phyloP scores from a whole-genome alignment of 768 basidiomycete genomes.

The Leccinum subtestaceum region DNA sequence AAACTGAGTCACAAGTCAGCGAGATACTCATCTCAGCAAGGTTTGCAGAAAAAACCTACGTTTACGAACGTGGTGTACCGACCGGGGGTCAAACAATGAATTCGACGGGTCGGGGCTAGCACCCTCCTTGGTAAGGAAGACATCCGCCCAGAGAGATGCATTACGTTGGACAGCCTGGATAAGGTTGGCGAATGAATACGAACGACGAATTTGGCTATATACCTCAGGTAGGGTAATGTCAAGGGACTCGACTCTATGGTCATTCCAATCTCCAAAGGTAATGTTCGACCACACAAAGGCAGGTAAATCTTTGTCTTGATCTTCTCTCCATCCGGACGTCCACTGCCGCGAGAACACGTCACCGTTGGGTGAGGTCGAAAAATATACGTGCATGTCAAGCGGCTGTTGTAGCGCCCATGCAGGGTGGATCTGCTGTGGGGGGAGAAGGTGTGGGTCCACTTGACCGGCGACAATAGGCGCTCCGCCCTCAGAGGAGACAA shows the following conservation, averaged over 20 bases:
- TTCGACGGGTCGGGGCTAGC: slow-evolving; percentile 63
- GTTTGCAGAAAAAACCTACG: slow-evolving; percentile 41
- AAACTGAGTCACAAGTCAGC: slow-evolving; percentile 43
- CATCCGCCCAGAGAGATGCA: slow-evolving; percentile 79
- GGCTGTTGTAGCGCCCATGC: slow-evolving; percentile 62
- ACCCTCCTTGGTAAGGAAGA: slow-evolving; percentile 68
- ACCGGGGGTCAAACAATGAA: slow-evolving; percentile 47
- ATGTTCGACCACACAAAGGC: slow-evolving; percentile 76
- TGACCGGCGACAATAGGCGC: slow-evolving; percentile 19
- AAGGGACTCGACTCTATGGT: slow-evolving; percentile 52
- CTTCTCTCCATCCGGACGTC: slow-evolving; percentile 48
- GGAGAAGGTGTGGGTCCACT: slow-evolving; percentile 47
- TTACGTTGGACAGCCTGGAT: slow-evolving; percentile 72
- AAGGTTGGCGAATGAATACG: slow-evolving; percentile 5
- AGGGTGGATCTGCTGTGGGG: slow-evolving; percentile 51
- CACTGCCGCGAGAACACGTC: slow-evolving; percentile 57
- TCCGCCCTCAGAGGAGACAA: slow-evolving; percentile 23
- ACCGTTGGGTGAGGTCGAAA: slow-evolving; percentile 63
- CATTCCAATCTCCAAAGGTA: slow-evolving; percentile 73
- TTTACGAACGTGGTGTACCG: slow-evolving; percentile 73
- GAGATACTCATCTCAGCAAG: not conserved
- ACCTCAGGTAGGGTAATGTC: slow-evolving; percentile 71
- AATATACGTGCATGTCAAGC: slow-evolving; percentile 69
- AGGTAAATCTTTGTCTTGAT: slow-evolving; percentile 53
- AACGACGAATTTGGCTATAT: slow-evolving; percentile 16